These are phyloP conservation scores for Sanghuangporus sanghuang DNA, from an alignment of 1,284 basidiomycete genomes.

Conservation along the genomic window DNA sequence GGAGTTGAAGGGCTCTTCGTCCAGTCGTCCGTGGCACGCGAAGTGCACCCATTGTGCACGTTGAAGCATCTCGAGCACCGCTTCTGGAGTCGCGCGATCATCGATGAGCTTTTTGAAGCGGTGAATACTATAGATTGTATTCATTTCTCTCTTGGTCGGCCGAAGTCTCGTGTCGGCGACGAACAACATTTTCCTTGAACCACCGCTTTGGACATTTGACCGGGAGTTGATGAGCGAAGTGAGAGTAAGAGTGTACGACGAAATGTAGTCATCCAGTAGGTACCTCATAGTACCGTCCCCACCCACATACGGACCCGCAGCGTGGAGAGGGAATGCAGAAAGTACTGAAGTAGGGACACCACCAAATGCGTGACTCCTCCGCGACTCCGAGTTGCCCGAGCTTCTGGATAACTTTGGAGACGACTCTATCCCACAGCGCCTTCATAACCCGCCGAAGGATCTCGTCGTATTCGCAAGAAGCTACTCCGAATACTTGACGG, in stretches of 20 bases:
- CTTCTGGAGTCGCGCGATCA: not conserved
- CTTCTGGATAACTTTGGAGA: constrained; percentile 26
- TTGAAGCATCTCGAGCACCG: not conserved
- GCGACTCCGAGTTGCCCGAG: constrained; percentile 18
- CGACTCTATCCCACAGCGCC: constrained; percentile 30
- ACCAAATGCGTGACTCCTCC: constrained; percentile 35
- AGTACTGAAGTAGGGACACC: constrained; percentile 37
- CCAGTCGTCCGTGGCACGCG: not conserved
- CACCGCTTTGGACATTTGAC: not conserved
- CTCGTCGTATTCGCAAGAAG: constrained; percentile 11
- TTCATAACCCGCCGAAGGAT: constrained; percentile 23
- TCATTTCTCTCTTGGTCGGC: not conserved
- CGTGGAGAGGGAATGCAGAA: constrained; percentile 34
- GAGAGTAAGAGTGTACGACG: constrained; percentile 36
- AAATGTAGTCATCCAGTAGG: constrained; percentile 29
- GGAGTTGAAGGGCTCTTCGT: not conserved
- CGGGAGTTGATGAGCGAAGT: constrained; percentile 26
- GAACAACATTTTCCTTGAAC: not conserved
- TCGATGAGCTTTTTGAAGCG: not conserved
- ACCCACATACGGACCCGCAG: not conserved
- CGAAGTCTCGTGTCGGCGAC: not conserved
- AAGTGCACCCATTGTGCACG: not conserved
- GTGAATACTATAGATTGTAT: not conserved
- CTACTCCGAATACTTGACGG: not conserved
- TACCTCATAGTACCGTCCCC: not conserved